phyloP scores from a whole-genome alignment of 164 flowering plant species.

The Chloranthus sessilifolius region DNA sequence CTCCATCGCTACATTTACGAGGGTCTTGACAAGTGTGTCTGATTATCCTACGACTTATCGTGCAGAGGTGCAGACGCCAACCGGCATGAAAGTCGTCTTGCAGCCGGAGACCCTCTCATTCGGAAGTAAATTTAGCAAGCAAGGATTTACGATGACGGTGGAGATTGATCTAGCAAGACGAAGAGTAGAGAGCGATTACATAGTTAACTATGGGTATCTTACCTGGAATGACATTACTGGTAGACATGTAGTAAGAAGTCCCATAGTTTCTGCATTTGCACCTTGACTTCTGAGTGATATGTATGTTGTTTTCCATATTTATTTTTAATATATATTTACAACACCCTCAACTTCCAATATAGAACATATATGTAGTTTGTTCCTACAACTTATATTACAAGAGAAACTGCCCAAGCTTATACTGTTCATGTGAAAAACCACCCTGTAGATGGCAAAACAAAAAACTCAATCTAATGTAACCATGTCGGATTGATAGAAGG shows the following conservation, averaged over 20 bases:
- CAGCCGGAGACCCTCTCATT: conserved; percentile 6
- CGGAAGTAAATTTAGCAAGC: conserved; percentile 5
- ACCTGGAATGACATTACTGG: conserved; percentile 42
- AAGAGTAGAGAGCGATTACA: conserved; percentile 5
- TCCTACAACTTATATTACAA: too few species aligned
- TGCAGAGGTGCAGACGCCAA: conserved; percentile 12
- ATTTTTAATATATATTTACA: too few species aligned
- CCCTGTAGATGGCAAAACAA: too few species aligned
- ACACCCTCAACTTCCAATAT: too few species aligned
- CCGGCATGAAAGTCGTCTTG: conserved; percentile 8
- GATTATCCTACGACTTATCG: conserved; percentile 12
- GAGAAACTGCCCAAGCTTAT: too few species aligned
- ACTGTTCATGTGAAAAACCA: too few species aligned
- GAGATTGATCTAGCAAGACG: conserved; percentile 22
- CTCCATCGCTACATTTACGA: conserved; percentile 9
- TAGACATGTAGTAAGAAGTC: conserved; percentile 44
- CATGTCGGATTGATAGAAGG: too few species aligned
- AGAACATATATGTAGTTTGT: too few species aligned
- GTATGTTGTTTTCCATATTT: too few species aligned
- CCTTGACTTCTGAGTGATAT: neutral
- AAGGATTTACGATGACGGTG: conserved; percentile 8
- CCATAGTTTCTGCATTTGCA: conserved; percentile 30
- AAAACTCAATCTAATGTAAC: too few species aligned
- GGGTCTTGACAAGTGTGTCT: conserved; percentile 18
- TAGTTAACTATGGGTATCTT: conserved; percentile 36